Evolutionary conservation across 1,139 yeast species (phyloP).

Genomic region (Magnusiomyces sp.): DNA sequence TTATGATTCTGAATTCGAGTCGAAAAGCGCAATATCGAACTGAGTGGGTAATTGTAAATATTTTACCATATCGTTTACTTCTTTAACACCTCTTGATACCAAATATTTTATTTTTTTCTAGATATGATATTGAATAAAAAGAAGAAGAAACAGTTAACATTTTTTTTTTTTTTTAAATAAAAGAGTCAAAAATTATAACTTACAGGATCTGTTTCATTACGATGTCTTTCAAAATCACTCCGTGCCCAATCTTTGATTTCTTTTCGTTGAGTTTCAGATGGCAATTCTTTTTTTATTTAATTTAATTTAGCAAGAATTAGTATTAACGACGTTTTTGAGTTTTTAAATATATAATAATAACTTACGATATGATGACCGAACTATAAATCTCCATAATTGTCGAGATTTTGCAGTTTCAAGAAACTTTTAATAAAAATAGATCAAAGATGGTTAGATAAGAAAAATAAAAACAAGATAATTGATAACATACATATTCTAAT

Average conservation of each 20-base stretch:
- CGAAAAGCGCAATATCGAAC: conserved; percentile 1
- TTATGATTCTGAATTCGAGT: not conserved
- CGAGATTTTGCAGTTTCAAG: conserved; percentile 30
- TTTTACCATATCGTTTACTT: conserved; percentile 28
- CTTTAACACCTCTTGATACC: conserved; percentile 31
- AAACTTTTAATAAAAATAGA: conserved; percentile 20
- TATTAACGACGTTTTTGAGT: too few species aligned
- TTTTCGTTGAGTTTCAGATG: conserved; percentile 18
- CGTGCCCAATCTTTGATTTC: conserved; percentile 33
- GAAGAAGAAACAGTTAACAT: conserved; percentile 18
- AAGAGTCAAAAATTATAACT: conserved; percentile 4
- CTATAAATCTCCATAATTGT: conserved; percentile 29
- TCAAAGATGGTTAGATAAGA: conserved; percentile 3
- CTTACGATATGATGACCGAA: conserved; percentile 28
- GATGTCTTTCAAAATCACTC: conserved; percentile 28
- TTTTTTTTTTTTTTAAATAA: conserved; percentile 20
- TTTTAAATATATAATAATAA: conserved; percentile 4
- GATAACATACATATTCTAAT: conserved; percentile 19
- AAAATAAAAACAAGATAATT: not conserved
- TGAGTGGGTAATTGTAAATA: conserved; percentile 11
- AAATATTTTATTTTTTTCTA: conserved; percentile 27
- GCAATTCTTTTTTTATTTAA: conserved; percentile 11
- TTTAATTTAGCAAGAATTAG: too few species aligned
- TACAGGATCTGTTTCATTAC: conserved; percentile 25
- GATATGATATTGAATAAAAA: conserved; percentile 14